Conservation (phyloP, 768 basidiomycete genomes). For the Naganishia kalamii region DNA sequence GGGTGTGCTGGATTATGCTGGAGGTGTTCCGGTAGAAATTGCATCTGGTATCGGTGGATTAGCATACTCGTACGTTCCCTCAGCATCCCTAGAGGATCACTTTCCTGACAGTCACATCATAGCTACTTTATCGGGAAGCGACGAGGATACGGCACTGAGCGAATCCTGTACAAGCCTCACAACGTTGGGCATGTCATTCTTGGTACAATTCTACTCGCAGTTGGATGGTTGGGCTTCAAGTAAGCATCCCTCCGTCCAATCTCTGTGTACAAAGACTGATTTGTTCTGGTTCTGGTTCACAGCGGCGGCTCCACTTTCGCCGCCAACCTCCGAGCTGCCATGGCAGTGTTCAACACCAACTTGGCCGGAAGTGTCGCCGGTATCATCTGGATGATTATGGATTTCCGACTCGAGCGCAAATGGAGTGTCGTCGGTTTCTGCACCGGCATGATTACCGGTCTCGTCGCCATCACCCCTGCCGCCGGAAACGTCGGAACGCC, state of each 20-base stretch:
- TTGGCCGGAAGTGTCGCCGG: constrained; percentile 74
- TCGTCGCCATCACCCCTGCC: constrained; percentile 49
- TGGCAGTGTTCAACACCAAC: constrained; percentile 90
- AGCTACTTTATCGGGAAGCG: constrained; percentile 74
- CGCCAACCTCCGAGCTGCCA: constrained; percentile 77
- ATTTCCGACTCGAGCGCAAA: constrained; percentile 71
- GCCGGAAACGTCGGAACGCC: constrained; percentile 48
- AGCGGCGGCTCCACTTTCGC: constrained; percentile 86
- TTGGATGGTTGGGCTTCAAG: constrained; percentile 64
- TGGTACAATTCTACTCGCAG: constrained; percentile 89
- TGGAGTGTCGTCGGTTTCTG: constrained; percentile 75
- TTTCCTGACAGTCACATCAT: not conserved
- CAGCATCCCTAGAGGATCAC: constrained; percentile 46
- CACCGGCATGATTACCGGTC: constrained; percentile 76
- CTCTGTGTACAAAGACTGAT: not conserved
- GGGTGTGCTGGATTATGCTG: constrained; percentile 67
- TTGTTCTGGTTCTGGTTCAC: constrained; percentile 43
- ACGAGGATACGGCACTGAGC: constrained; percentile 81
- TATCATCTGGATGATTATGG: constrained; percentile 3
- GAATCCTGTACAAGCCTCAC: constrained; percentile 86
- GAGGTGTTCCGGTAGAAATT: constrained; percentile 95
- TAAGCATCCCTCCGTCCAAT: not conserved
- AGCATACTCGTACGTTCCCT: constrained; percentile 53
- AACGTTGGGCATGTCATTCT: constrained; percentile 84
- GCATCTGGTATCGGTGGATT: constrained; percentile 86